Percentiles rank a stretch among this genome's conserved stretches.
Conservation (phyloP, 768 basidiomycete genomes). For the Lactifluus echinatus region DNA sequence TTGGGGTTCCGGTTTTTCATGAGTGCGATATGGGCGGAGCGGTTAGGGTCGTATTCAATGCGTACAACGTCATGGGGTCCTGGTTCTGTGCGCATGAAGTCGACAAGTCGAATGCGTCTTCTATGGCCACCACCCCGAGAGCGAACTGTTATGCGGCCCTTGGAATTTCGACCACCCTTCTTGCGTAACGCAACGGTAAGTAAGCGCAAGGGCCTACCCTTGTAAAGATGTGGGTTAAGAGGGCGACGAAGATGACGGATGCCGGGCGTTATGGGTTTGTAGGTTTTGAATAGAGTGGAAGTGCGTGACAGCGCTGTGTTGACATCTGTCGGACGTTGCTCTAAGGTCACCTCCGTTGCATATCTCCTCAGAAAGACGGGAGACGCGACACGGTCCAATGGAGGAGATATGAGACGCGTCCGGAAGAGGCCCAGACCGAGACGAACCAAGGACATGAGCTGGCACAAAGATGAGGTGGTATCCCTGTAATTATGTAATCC, state of each 20-base stretch:
- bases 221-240: conserved; percentile 71
- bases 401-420: neutral
- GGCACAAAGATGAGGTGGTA: neutral
- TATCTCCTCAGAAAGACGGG: conserved; percentile 26
- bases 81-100: conserved; percentile 70
- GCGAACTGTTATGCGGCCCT: conserved; percentile 81
- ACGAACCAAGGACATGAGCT: conserved; percentile 17
- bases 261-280: conserved; percentile 81
- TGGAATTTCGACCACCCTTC: conserved; percentile 78
- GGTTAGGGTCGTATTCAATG: conserved; percentile 94
- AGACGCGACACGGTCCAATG: neutral
- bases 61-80: conserved; percentile 86
- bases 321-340: conserved; percentile 28
- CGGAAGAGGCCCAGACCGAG: conserved; percentile 8
- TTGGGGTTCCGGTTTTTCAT: conserved; percentile 51
- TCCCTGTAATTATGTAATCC: no score
- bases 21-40: conserved; percentile 91
- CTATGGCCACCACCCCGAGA: conserved; percentile 88
- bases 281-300: conserved; percentile 68
- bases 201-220: conserved; percentile 73
- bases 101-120: conserved; percentile 75
- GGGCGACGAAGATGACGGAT: conserved; percentile 84
- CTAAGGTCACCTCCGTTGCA: conserved; percentile 30
- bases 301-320: conserved; percentile 42
- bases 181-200: conserved; percentile 78